A percentile compares a stretch with the other conserved stretches of the same genome.
Conservation (phyloP, 2,329 filamentous ascomycete species). For the Plenodomus lindquistii region DNA sequence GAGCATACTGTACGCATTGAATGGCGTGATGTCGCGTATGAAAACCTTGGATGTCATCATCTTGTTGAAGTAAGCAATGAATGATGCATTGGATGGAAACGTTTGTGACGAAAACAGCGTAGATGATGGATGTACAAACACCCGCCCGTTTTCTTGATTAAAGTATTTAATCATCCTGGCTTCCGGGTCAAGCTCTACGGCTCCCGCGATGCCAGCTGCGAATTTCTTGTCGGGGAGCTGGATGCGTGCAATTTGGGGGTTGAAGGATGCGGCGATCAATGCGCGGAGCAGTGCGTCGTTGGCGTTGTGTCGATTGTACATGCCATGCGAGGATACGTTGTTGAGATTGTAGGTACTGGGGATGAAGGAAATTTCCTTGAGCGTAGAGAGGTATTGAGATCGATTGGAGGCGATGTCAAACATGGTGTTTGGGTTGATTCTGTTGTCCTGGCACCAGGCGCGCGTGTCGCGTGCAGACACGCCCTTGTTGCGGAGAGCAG, state of each 20-base stretch:
- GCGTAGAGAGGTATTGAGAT: slow-evolving; percentile 80
- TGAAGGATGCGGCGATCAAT: slow-evolving; percentile 56
- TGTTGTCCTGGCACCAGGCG: slow-evolving; percentile 82
- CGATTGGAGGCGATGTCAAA: slow-evolving; percentile 87
- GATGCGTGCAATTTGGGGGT: slow-evolving; percentile 87
- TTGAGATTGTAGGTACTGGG: slow-evolving; percentile 45
- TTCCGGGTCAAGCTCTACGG: slow-evolving; percentile 91
- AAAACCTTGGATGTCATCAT: slow-evolving; percentile 93
- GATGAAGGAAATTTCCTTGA: slow-evolving; percentile 84
- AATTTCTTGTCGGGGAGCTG: slow-evolving; percentile 97
- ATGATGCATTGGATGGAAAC: slow-evolving; percentile 74
- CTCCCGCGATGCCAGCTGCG: slow-evolving; percentile 80
- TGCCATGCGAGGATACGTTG: slow-evolving; percentile 26
- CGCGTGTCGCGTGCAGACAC: slow-evolving; percentile 65
- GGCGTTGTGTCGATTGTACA: slow-evolving; percentile 54
- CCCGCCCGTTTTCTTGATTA: slow-evolving; percentile 60
- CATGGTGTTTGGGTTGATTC: slow-evolving; percentile 80
- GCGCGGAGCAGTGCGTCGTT: slow-evolving; percentile 53
- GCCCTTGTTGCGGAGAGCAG: slow-evolving; percentile 63
- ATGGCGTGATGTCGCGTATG: slow-evolving; percentile 86
- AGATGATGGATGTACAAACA: slow-evolving; percentile 91
- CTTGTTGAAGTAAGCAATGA: slow-evolving; percentile 88
- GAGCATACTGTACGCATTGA: slow-evolving; percentile 86
- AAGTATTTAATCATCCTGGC: slow-evolving; percentile 92
- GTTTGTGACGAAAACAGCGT: slow-evolving; percentile 81